These are phyloP conservation scores for Dacryopinax primogenitus DNA, from an alignment of 768 basidiomycete species.

Conservation along the genomic window DNA sequence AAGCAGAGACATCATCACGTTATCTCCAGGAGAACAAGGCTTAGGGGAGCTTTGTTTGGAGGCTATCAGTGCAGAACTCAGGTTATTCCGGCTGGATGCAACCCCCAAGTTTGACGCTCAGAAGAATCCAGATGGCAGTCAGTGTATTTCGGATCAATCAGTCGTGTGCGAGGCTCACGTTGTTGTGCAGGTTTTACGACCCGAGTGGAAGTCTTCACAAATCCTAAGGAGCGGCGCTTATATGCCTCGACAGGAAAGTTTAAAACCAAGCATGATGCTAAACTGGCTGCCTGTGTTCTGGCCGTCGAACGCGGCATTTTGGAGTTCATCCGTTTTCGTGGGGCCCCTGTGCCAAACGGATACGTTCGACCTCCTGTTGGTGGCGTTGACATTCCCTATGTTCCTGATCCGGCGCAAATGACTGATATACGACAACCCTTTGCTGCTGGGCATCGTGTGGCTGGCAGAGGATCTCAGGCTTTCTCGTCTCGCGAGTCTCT, in stretches of 20 bases:
- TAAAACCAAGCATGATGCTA: conserved; percentile 48
- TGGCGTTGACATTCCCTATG: conserved; percentile 17
- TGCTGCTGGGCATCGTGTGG: not conserved
- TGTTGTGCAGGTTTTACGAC: conserved; percentile 44
- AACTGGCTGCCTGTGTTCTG: conserved; percentile 39
- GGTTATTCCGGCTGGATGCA: conserved; percentile 31
- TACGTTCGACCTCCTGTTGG: conserved; percentile 17
- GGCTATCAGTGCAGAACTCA: conserved; percentile 34
- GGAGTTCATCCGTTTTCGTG: conserved; percentile 47
- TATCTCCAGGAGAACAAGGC: conserved; percentile 26
- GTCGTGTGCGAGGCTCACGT: not conserved
- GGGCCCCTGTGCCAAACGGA: conserved; percentile 22
- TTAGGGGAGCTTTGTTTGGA: conserved; percentile 38
- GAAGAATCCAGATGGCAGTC: conserved; percentile 42
- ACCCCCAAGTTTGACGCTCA: conserved; percentile 33
- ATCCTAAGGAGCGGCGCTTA: conserved; percentile 26
- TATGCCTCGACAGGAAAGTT: conserved; percentile 42
- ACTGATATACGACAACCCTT: conserved; percentile 21
- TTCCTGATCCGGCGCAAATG: conserved; percentile 21
- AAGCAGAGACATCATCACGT: not conserved
- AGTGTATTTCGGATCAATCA: not conserved
- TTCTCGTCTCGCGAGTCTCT: not conserved
- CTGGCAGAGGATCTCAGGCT: not conserved
- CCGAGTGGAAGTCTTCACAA: conserved; percentile 32
- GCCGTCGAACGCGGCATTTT: conserved; percentile 46